Evolutionary conservation across 768 basidiomycete genomes (phyloP), one percentile per base, ranked within the genome.

Genomic region (Lactarius akahatsu): DNA sequence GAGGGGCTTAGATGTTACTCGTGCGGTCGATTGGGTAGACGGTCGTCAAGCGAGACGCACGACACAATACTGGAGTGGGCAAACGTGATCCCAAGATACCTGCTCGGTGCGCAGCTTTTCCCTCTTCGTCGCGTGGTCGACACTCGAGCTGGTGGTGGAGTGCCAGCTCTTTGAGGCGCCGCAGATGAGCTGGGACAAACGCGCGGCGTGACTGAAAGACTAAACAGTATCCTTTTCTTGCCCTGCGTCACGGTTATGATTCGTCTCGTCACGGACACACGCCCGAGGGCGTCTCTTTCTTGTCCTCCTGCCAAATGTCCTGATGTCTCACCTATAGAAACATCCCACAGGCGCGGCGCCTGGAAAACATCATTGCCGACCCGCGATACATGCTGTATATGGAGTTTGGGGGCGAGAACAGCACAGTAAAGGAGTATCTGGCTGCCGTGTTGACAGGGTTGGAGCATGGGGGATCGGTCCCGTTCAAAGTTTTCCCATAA

Each of bases 11-110:
- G 73, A 72, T 77, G 67, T 74, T 91, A 56, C 80, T 98, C 9
- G 81, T 96, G 34, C 86, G 94, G 23, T 91, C 92, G 0, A 88
- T 98, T 57, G 95, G 98, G 72, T 98, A 96, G 96, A 91, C 96
- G 61, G 90, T 86, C 0, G 91, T 92, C 74, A 80, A 83, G 70
- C 36, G 78, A 82, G 8, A 98, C 96, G 1, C 87, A 89, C 68
- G 78, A 81, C 13, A 87, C 87, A 6, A 95, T 94, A 0, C 78
- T 98, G 10, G 86, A 91, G 72, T 92, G 95, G 72, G 88, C 92
- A 1, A 96, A 96, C 65, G 88, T 91, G 43, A 90, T 96, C 65
- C 74, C 94, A 63, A 87, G 96, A 15, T 94, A 94, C 74, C 92
- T 97, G 80, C 83, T 98, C 28, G 87, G 96, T 95, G 73, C 36